A percentile compares a stretch with the other conserved stretches of the same genome.
Evolutionary conservation across 371 early-diverging fungal genomes (phyloP).

Genomic region (Rhizopus sp.): DNA sequence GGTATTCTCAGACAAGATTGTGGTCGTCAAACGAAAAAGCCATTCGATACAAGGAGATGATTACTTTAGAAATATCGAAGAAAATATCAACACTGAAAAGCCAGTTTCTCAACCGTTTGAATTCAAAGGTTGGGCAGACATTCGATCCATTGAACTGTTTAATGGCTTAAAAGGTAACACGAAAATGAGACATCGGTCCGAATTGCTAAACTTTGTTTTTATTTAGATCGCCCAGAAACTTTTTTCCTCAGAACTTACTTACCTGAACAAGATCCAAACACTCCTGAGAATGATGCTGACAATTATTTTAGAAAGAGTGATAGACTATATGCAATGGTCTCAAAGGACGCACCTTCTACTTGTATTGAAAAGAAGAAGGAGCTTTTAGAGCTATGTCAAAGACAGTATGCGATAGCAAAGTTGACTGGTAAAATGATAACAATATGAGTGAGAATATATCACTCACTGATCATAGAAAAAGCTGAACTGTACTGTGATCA

Average conservation of each 20-base stretch:
- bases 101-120: conserved; percentile 21
- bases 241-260: conserved; percentile 36
- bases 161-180: conserved; percentile 42
- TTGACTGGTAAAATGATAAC: conserved; percentile 13
- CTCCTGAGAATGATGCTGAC: conserved; percentile 25
- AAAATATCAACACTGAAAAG: conserved; percentile 16
- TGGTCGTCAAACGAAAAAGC: conserved; percentile 41
- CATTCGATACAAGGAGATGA: conserved; percentile 27
- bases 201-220: conserved; percentile 4
- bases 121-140: conserved; percentile 54
- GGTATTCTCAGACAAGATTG: conserved; percentile 44
- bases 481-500: conserved; percentile 19
- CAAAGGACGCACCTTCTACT: background rate
- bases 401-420: conserved; percentile 19
- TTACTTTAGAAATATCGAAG: conserved; percentile 20
- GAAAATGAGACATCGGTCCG: conserved; percentile 16
- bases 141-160: conserved; percentile 44
- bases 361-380: conserved; percentile 12
- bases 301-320: conserved; percentile 30
- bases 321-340: conserved; percentile 25
- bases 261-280: conserved; percentile 20
- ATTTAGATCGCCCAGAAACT: conserved; percentile 38
- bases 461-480: conserved; percentile 10
- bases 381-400: conserved; percentile 22
- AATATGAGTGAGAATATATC: background rate